A percentile compares a stretch with the other conserved stretches of the same genome.
Conservation (phyloP, 805 yeast species). For the Hanseniaspora hatyaiensis region DNA sequence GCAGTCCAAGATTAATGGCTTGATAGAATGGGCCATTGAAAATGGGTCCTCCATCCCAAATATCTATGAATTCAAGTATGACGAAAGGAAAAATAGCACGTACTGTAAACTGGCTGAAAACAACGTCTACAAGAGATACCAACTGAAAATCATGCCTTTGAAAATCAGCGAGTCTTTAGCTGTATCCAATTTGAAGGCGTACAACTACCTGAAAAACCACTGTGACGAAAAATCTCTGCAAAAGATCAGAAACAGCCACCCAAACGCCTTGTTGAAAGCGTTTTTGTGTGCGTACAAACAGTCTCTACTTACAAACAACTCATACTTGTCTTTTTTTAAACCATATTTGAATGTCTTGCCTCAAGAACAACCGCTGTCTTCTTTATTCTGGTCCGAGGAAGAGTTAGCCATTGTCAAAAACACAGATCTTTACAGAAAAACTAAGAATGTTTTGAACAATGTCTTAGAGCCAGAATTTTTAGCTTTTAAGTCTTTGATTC, state of each 20-base stretch:
- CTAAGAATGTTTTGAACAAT: slow-evolving; percentile 36
- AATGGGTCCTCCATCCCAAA: slow-evolving; percentile 33
- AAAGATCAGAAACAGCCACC: slow-evolving; percentile 1
- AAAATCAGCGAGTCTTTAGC: slow-evolving; percentile 22
- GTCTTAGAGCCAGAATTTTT: slow-evolving; percentile 29
- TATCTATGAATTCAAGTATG: slow-evolving; percentile 27
- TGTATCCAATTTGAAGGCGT: slow-evolving; percentile 32
- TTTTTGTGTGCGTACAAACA: slow-evolving; percentile 33
- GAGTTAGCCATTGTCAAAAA: slow-evolving; percentile 47
- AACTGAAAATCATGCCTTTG: slow-evolving; percentile 28
- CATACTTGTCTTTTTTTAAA: slow-evolving; percentile 23
- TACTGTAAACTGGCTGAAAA: slow-evolving; percentile 16
- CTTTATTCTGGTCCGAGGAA: slow-evolving; percentile 50
- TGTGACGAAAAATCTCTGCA: slow-evolving; percentile 18
- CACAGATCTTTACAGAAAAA: slow-evolving; percentile 53
- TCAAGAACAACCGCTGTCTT: slow-evolving; percentile 38
- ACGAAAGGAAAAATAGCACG: slow-evolving; percentile 28
- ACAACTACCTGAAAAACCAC: slow-evolving; percentile 22
- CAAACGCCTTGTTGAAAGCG: slow-evolving; percentile 31
- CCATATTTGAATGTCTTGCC: slow-evolving; percentile 46
- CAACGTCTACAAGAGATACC: slow-evolving; percentile 25
- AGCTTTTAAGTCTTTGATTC: slow-evolving; percentile 6
- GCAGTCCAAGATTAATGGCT: slow-evolving; percentile 14
- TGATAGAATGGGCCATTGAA: slow-evolving; percentile 31
- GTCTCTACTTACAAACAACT: slow-evolving; percentile 26